Conservation (phyloP, 1,284 basidiomycete species). For the Malassezia arunalokei region DNA sequence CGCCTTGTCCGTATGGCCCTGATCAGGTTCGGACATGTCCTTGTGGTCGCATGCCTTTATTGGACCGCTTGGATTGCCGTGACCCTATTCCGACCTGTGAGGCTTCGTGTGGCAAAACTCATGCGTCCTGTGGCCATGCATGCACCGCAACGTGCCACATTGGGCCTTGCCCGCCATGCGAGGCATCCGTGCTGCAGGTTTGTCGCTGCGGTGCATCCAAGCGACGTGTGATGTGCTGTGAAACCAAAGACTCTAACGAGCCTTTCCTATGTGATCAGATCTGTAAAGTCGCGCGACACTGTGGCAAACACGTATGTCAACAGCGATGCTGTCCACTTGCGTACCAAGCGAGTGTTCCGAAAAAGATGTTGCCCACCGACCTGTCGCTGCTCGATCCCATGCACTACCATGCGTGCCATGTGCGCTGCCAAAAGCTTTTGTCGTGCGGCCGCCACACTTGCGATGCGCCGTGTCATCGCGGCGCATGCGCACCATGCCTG, state of each 20-base stretch:
- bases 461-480: conserved; percentile 38
- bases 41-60: conserved; percentile 28
- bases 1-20: conserved; percentile 32
- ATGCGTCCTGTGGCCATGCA: conserved; percentile 27
- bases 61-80: conserved; percentile 22
- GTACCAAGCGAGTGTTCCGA: conserved; percentile 32
- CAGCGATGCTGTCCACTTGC: conserved; percentile 37
- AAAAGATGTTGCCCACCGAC: conserved; percentile 23
- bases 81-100: conserved; percentile 37
- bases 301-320: conserved; percentile 35
- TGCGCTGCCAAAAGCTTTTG: conserved; percentile 33
- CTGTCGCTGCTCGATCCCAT: conserved; percentile 32
- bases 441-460: conserved; percentile 36
- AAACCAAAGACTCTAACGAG: conserved; percentile 25
- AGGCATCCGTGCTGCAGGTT: conserved; percentile 28
- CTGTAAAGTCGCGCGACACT: conserved; percentile 36
- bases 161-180: conserved; percentile 37
- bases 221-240: conserved; percentile 23
- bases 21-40: conserved; percentile 29
- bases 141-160: conserved; percentile 31
- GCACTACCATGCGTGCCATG: conserved; percentile 35
- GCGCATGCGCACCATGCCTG: conserved; percentile 40
- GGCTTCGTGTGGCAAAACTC: conserved; percentile 24
- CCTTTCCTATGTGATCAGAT: conserved; percentile 27
- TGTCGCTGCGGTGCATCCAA: conserved; percentile 43